These are phyloP conservation scores for Camellia sinensis DNA, from an alignment of 148 eudicot genomes.

Conservation along the genomic window DNA sequence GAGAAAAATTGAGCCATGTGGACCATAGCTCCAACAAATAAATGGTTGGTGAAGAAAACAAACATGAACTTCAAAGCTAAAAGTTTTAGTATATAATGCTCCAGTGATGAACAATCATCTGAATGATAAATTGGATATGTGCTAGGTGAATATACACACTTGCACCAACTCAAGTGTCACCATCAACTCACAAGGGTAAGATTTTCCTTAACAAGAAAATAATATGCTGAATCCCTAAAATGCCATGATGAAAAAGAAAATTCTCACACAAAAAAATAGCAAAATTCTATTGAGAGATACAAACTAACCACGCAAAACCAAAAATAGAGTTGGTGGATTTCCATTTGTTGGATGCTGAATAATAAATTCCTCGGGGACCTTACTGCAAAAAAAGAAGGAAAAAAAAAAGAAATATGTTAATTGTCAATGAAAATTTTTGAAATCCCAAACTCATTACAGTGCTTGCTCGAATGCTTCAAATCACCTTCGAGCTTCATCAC, in stretches of 20 bases:
- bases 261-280: neutral
- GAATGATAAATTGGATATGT: neutral
- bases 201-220: neutral
- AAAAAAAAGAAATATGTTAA: neutral
- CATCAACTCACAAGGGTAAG: conserved; percentile 3
- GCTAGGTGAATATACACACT: neutral
- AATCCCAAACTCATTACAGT: neutral
- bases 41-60: neutral
- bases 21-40: neutral
- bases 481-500: conserved; percentile 93
- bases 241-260: neutral
- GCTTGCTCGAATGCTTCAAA: neutral
- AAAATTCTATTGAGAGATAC: conserved; percentile 6
- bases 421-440: neutral
- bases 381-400: conserved; percentile 45
- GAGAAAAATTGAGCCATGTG: neutral
- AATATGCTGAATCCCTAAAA: neutral
- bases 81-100: neutral
- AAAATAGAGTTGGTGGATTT: conserved; percentile 94
- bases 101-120: neutral
- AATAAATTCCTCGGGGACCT: conserved; percentile 94
- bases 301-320: conserved; percentile 73
- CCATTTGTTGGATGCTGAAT: conserved; percentile 91
- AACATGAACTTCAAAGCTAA: neutral
- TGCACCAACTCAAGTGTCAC: neutral